phyloP scores from a whole-genome alignment of 768 basidiomycete species.

The Epithele typhae region DNA sequence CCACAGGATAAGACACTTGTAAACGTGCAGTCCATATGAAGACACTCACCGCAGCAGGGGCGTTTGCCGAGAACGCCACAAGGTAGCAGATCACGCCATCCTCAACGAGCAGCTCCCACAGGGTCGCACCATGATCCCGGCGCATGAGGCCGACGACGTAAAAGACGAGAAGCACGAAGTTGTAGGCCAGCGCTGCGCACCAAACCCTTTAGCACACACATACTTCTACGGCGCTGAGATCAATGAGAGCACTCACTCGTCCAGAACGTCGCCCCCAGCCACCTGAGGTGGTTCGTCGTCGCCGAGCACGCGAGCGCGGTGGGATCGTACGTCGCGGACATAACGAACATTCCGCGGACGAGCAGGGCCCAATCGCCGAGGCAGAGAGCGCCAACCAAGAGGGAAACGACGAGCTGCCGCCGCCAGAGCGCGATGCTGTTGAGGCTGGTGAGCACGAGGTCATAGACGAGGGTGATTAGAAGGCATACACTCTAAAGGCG shows the following conservation, averaged over 20 bases:
- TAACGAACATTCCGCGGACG: conserved; percentile 67
- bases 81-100: conserved; percentile 71
- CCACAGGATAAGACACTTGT: background rate
- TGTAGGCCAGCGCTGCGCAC: conserved; percentile 61
- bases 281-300: conserved; percentile 45
- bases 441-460: conserved; percentile 20
- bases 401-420: conserved; percentile 44
- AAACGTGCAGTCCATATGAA: background rate
- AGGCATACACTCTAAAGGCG: conserved; percentile 62
- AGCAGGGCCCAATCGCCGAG: conserved; percentile 63
- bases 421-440: conserved; percentile 69
- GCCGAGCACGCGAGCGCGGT: conserved; percentile 43
- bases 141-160: conserved; percentile 46
- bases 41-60: conserved; percentile 58
- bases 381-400: conserved; percentile 49
- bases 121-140: conserved; percentile 48
- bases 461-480: too few relatives aligned
- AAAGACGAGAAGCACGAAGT: conserved; percentile 54
- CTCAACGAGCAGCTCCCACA: conserved; percentile 70
- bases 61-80: conserved; percentile 60
- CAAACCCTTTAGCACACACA: background rate
- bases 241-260: conserved; percentile 47
- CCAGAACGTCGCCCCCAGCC: conserved; percentile 64
- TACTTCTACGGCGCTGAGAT: background rate
- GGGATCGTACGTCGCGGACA: conserved; percentile 50